Evolutionary conservation across 176 grass and related monocot species (phyloP).

Genomic region (Oryza brachyantha): DNA sequence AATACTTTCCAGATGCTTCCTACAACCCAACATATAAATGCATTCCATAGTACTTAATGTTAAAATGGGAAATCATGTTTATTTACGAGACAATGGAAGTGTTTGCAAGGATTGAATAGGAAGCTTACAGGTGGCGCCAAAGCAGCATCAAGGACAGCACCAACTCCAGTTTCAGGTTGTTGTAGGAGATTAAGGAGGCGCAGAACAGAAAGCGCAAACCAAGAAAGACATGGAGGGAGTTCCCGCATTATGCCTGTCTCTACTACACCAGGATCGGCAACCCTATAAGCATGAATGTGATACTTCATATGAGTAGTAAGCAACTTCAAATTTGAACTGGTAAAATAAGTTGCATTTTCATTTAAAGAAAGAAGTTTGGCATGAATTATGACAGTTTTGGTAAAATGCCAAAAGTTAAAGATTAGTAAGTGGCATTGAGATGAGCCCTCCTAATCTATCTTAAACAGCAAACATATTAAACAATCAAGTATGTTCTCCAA

Average conservation of each 20-base stretch:
- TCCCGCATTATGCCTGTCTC: conserved; percentile 88
- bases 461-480: conserved; percentile 3
- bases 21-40: conserved; percentile 23
- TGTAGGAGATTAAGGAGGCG: conserved; percentile 54
- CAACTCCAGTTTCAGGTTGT: conserved; percentile 47
- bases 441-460: conserved; percentile 4
- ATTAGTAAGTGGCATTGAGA: neutral
- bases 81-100: neutral
- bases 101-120: neutral
- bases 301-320: neutral
- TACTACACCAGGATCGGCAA: conserved; percentile 76
- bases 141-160: conserved; percentile 77
- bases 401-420: neutral
- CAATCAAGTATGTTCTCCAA: neutral
- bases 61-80: neutral
- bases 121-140: conserved; percentile 58
- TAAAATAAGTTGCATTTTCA: neutral
- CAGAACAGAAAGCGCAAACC: conserved; percentile 49
- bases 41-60: neutral
- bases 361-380: neutral
- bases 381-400: neutral
- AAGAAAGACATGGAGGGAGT: conserved; percentile 55
- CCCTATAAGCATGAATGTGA: conserved; percentile 35
- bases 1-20: conserved; percentile 83
- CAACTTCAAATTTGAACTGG: neutral